These are phyloP conservation scores for Periglandula ipomoeae DNA, from an alignment of 2,329 filamentous ascomycete species.

Conservation along the genomic window DNA sequence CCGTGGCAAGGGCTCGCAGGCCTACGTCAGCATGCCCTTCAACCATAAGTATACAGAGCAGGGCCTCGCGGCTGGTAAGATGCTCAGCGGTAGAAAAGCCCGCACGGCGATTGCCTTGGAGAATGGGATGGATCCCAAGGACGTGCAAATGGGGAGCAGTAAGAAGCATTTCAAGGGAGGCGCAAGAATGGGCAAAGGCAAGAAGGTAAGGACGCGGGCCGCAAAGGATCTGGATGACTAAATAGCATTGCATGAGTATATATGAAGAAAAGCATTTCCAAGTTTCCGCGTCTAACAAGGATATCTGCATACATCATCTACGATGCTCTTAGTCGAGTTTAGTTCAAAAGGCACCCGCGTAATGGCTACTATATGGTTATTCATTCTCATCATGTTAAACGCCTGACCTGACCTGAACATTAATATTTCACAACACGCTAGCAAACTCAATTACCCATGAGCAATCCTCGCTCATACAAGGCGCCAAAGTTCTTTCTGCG, in stretches of 20 bases:
- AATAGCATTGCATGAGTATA: slow-evolving; percentile 1
- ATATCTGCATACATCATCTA: too few species aligned
- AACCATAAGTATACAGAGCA: slow-evolving; percentile 84
- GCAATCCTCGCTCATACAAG: too few species aligned
- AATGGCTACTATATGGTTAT: too few species aligned
- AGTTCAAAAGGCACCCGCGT: too few species aligned
- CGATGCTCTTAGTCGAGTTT: too few species aligned
- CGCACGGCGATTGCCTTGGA: slow-evolving; percentile 74
- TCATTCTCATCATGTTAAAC: too few species aligned
- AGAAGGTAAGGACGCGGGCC: slow-evolving; percentile 20
- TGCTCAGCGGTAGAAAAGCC: slow-evolving; percentile 75
- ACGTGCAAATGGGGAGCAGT: slow-evolving; percentile 53
- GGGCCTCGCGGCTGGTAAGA: slow-evolving; percentile 48
- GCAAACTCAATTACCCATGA: too few species aligned
- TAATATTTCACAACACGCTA: too few species aligned
- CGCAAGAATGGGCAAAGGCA: slow-evolving; percentile 49
- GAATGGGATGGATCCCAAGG: slow-evolving; percentile 73
- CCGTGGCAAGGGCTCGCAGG: slow-evolving; percentile 50
- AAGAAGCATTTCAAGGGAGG: slow-evolving; percentile 97
- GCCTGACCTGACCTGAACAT: too few species aligned
- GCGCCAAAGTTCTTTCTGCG: too few species aligned
- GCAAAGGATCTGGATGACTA: slow-evolving; percentile 7
- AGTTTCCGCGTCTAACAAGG: too few species aligned
- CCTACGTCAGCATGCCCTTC: slow-evolving; percentile 71
- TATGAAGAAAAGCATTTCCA: background rate